These are phyloP conservation scores for Candida adriatica DNA, from an alignment of 805 yeast genomes.

Conservation along the genomic window DNA sequence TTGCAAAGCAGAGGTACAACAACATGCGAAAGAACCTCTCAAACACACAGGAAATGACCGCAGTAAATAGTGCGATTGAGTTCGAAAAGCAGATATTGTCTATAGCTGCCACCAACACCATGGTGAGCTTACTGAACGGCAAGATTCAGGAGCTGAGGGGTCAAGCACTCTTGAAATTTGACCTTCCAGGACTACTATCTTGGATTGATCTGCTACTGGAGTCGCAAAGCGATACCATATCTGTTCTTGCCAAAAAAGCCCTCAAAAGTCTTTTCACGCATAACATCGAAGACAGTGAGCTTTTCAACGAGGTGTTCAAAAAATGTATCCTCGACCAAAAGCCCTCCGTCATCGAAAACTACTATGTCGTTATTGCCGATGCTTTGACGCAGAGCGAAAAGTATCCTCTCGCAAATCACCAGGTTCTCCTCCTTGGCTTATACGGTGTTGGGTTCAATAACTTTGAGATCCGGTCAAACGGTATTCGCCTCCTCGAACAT, in stretches of 20 bases:
- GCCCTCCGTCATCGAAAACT: slow-evolving; percentile 51
- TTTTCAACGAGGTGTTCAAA: slow-evolving; percentile 52
- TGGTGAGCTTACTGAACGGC: slow-evolving; percentile 80
- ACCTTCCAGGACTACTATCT: slow-evolving; percentile 54
- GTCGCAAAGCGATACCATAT: slow-evolving; percentile 50
- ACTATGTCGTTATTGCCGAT: slow-evolving; percentile 65
- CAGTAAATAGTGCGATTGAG: slow-evolving; percentile 71
- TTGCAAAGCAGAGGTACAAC: slow-evolving; percentile 62
- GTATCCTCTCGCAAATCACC: slow-evolving; percentile 49
- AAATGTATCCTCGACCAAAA: slow-evolving; percentile 61
- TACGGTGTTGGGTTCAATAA: slow-evolving; percentile 75
- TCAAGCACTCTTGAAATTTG: slow-evolving; percentile 58
- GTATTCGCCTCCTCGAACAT: slow-evolving; percentile 61
- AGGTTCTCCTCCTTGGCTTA: slow-evolving; percentile 65
- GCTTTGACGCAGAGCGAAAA: slow-evolving; percentile 44
- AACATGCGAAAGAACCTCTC: slow-evolving; percentile 41
- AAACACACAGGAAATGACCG: slow-evolving; percentile 30
- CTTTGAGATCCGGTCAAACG: slow-evolving; percentile 59
- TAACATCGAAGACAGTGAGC: slow-evolving; percentile 48
- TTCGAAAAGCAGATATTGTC: slow-evolving; percentile 69
- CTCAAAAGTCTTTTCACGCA: slow-evolving; percentile 56
- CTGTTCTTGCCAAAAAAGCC: slow-evolving; percentile 63
- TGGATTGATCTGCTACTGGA: slow-evolving; percentile 79
- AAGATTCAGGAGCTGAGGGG: slow-evolving; percentile 47
- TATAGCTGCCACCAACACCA: slow-evolving; percentile 66